Percentiles rank a stretch among this genome's conserved stretches.
Conservation (phyloP, 1,284 basidiomycete genomes). For the Mycena citricolor region DNA sequence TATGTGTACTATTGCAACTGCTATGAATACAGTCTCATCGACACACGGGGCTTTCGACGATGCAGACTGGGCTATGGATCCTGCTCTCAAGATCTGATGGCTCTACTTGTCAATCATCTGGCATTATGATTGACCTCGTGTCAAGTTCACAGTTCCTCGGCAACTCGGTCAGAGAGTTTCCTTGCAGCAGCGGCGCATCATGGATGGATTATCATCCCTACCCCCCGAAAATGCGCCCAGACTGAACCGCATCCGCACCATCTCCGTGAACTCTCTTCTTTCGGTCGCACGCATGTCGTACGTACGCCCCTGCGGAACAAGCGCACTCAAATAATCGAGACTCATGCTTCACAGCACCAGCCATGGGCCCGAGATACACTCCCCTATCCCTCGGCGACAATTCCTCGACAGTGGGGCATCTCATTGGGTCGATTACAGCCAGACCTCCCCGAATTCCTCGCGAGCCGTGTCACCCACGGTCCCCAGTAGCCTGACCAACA, state of each 20-base stretch:
- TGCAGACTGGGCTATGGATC: too few relatives aligned
- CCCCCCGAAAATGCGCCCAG: slow-evolving; percentile 33
- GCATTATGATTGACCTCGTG: too few relatives aligned
- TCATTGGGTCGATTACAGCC: slow-evolving; percentile 50
- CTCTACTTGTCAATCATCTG: too few relatives aligned
- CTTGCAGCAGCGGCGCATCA: too few relatives aligned
- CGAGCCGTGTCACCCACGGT: slow-evolving; percentile 44
- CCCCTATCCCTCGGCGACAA: slow-evolving; percentile 57
- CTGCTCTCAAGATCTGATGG: too few relatives aligned
- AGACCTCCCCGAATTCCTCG: slow-evolving; percentile 45
- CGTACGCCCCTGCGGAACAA: not conserved
- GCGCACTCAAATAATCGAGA: not conserved
- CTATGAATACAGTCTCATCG: too few relatives aligned
- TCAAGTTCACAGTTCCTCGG: too few relatives aligned
- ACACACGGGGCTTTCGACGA: too few relatives aligned
- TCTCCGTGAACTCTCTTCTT: slow-evolving; percentile 28
- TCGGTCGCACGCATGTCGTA: slow-evolving; percentile 14
- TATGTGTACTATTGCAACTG: too few relatives aligned
- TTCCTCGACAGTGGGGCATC: slow-evolving; percentile 50
- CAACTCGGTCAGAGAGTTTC: too few relatives aligned
- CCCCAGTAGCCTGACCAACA: slow-evolving; percentile 23
- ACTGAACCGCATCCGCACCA: slow-evolving; percentile 28
- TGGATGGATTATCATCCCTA: slow-evolving; percentile 39
- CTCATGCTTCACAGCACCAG: slow-evolving; percentile 14
- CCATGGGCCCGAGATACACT: slow-evolving; percentile 44